A percentile compares a stretch with the other conserved stretches of the same genome.
phyloP scores from a whole-genome alignment of 371 early-diverging fungal genomes.

The Apophysomyces trapeziformis region DNA sequence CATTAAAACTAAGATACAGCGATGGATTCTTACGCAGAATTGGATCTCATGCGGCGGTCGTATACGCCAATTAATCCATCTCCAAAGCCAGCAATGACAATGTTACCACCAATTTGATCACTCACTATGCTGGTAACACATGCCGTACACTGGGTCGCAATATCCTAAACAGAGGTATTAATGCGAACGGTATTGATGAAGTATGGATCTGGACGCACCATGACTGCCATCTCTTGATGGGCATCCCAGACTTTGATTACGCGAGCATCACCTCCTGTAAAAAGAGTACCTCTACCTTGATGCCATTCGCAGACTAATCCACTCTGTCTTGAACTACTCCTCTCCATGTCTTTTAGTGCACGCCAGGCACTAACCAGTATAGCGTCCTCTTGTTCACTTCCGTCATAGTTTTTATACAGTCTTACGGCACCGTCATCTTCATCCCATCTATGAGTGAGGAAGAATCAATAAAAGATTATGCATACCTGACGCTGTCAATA shows the following conservation, averaged over 20 bases:
- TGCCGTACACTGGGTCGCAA: conserved; percentile 68
- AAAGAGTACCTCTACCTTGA: conserved; percentile 68
- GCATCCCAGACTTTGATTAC: conserved; percentile 87
- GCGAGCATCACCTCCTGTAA: conserved; percentile 77
- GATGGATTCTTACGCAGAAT: conserved; percentile 48
- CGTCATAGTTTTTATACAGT: conserved; percentile 75
- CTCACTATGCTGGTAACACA: conserved; percentile 76
- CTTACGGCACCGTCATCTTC: conserved; percentile 81
- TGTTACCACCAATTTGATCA: conserved; percentile 68
- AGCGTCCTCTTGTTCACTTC: conserved; percentile 58
- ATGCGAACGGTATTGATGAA: conserved; percentile 7
- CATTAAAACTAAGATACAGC: not conserved
- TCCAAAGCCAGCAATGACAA: conserved; percentile 79
- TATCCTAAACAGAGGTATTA: conserved; percentile 50
- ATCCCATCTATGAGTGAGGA: not conserved
- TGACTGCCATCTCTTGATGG: conserved; percentile 73
- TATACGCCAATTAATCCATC: conserved; percentile 84
- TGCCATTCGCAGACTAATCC: conserved; percentile 84
- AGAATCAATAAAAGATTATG: not conserved
- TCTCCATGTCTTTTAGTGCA: conserved; percentile 71
- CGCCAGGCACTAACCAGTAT: conserved; percentile 79
- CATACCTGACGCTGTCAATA: conserved; percentile 80
- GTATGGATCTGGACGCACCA: conserved; percentile 42
- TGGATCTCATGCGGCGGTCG: conserved; percentile 68
- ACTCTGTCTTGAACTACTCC: conserved; percentile 57